Conservation (phyloP, 805 yeast genomes). For the Candida takata region DNA sequence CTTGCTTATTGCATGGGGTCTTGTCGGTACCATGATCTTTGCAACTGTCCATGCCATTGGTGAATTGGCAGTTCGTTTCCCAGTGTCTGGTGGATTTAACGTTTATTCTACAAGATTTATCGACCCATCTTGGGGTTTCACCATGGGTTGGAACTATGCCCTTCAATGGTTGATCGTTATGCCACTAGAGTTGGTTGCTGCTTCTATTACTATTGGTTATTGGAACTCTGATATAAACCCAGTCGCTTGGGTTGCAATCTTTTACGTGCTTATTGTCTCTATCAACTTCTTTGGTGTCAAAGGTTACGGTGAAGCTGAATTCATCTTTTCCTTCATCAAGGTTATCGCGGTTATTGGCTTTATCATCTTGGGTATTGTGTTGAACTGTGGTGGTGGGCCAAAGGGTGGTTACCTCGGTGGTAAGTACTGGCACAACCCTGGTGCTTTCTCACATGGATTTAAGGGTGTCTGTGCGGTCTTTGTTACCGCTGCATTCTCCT, state of each 20-base stretch:
- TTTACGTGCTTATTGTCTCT: conserved; percentile 36
- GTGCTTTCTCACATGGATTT: conserved; percentile 54
- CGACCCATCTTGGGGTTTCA: conserved; percentile 55
- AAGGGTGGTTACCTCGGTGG: conserved; percentile 41
- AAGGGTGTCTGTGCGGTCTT: conserved; percentile 50
- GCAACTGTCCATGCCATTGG: conserved; percentile 50
- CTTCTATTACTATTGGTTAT: conserved; percentile 45
- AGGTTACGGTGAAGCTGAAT: conserved; percentile 49
- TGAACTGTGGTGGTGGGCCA: conserved; percentile 56
- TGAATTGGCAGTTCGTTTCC: conserved; percentile 57
- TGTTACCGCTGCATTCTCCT: conserved; percentile 63
- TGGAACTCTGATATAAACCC: conserved; percentile 41
- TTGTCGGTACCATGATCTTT: conserved; percentile 43
- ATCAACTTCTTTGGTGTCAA: conserved; percentile 47
- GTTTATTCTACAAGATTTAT: conserved; percentile 50
- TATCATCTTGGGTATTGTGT: conserved; percentile 46
- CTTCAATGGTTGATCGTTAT: conserved; percentile 44
- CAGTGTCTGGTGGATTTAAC: conserved; percentile 60
- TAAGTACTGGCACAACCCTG: conserved; percentile 44
- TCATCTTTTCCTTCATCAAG: conserved; percentile 59
- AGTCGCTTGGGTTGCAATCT: conserved; percentile 43
- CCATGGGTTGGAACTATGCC: conserved; percentile 52
- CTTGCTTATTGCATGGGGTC: conserved; percentile 36
- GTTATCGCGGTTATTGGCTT: conserved; percentile 59
- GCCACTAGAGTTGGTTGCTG: conserved; percentile 46